Base-by-base conservation (phyloP, 176 grass and related monocot species). In the Carex scoparia region DNA sequence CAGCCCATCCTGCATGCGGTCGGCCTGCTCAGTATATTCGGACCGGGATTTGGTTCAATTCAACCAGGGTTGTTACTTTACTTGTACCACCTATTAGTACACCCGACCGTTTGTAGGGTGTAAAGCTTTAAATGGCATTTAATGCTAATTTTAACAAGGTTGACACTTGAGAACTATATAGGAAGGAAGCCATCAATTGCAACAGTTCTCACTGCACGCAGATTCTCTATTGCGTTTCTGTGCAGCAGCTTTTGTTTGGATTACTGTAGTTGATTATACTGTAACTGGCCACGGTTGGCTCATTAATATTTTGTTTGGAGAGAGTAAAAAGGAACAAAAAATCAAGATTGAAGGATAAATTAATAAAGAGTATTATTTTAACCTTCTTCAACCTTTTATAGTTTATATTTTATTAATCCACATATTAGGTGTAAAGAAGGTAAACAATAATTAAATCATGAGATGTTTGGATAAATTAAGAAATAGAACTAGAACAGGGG, bases 1-100 rank as follows among this genome's bases (percentile, higher is more conserved):
- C 80, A 67, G 42, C 80, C 62, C 80, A 83, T 68, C 61, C 80
- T 83, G 80, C 80, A 68, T 1, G 62, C 80, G 80, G 80, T 83
- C 73, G 73, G 23, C 12, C 19, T 66, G 19, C 46, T 68, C 27
- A 3, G 37, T 62, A 67, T 19, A 16, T 67, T 67, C 80, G 0
- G 37, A 42, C 79, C 28, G 3, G 58, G 58, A 81, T 63, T 40
- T 31, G 13, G 18, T 80, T 11, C 77, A 80, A 59, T 80, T 11
- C 77, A 80, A 59, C 49, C 16, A 18, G 10, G 31, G 32, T 81
- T 11, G 23, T 23, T 23, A 23, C 23, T 23, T 23, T 23, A 23
- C 23, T 23, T 23, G 57, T 16, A 81, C 49, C 6, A 30, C 2
- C 4, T n/a, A 19, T 1, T 18, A 0, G 14, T 81, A 32, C 78